Base-by-base conservation (phyloP, 1,284 basidiomycete genomes). In the Tilletia setariae region DNA sequence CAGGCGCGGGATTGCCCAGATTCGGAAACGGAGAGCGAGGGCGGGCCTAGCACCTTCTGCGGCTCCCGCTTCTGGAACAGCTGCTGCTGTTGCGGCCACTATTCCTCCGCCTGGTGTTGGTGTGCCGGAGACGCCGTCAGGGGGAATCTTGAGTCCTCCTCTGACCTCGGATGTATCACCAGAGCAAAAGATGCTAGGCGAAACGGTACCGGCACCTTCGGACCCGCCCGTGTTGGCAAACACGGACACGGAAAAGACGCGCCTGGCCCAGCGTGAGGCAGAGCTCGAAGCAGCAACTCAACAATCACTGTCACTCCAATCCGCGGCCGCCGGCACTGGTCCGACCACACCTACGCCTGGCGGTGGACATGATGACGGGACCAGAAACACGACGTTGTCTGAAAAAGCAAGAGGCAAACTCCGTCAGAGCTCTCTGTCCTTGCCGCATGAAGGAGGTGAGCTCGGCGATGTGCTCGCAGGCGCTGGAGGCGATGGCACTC, bases 1-100 rank as follows among this genome's bases (percentile, higher is more conserved):
- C 7, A 85, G 89, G 1, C 86, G 87, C 30, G 94, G 90, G 1
- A 86, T 98, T 51, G 87, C 91, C 9, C 93, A 96, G 74, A 90
- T 96, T 32, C 88, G 76, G 70, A 71, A 46, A 46, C 59, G 62
- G 42, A 63, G 75, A 11, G 67, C 56, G 72, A 30, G 65, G 56
- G 40, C 49, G 40, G 40, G 62, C 6, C 28, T 61, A 49, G 40
- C 42, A 9, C 13, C 28, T 2, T 28, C 32, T 15, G 30, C 9
- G 28, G 56, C 32, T 32, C 6, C 44, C 46, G n/a, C 32, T n/a
- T 15, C 30, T n/a, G 21, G 35, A 21, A 30, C 64, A 13, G 64
- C 23, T 65, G 49, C 64, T 19, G 7, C 46, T 16, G 46, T 16
- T 23, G 11, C 35, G 4, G 35, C 35, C 35, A 40, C 35, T 40